Conservation (phyloP, 83 land plant genomes). For the Picea mariana region DNA sequence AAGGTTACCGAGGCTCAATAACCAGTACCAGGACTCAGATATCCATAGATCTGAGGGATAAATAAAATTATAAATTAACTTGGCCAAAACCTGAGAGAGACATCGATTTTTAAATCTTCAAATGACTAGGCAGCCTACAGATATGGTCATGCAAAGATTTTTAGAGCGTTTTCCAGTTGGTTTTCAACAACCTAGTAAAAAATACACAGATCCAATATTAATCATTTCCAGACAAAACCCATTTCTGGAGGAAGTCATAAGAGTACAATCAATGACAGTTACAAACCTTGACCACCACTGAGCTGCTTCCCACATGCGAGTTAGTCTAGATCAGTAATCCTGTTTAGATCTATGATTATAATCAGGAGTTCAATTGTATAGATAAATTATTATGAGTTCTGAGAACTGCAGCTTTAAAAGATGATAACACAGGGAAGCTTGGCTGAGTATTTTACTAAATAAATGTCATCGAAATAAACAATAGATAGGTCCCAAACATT, state of each 20-base stretch:
- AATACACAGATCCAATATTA: background rate
- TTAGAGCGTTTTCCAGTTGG: background rate
- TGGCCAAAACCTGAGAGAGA: background rate
- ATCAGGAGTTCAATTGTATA: background rate
- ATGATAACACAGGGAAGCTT: background rate
- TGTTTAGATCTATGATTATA: background rate
- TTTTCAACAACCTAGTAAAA: background rate
- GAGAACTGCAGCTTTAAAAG: background rate
- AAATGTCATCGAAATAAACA: background rate
- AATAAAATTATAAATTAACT: background rate
- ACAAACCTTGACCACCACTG: background rate
- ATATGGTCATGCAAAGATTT: background rate
- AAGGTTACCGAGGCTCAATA: background rate
- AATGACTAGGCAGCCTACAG: background rate
- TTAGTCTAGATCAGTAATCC: background rate
- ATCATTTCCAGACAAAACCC: background rate
- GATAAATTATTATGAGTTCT: background rate
- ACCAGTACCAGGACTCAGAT: too few species aligned
- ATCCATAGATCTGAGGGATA: too few species aligned
- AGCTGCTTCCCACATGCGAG: background rate
- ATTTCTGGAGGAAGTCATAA: background rate
- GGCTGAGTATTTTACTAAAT: background rate
- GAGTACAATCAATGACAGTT: background rate
- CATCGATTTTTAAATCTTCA: background rate
- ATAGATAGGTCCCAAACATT: background rate